phyloP scores from a whole-genome alignment of 306 rosid genomes.

The Prunus dulcis region DNA sequence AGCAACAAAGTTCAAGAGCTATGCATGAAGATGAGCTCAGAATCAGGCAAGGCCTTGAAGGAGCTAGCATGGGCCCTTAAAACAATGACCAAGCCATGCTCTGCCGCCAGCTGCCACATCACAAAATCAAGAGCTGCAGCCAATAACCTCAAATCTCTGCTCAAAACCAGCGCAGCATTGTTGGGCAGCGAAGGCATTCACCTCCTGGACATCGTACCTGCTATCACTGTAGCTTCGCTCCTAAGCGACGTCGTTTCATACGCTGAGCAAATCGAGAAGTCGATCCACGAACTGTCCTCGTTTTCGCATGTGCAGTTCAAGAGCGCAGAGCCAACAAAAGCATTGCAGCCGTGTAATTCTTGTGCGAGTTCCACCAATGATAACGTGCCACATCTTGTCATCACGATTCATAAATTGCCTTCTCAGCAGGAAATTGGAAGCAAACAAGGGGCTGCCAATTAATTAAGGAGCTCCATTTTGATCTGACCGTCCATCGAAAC shows the following conservation, averaged over 20 bases:
- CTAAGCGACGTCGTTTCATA: not conserved
- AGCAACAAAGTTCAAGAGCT: constrained; percentile 36
- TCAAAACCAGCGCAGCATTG: constrained; percentile 5
- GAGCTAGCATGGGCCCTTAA: constrained; percentile 31
- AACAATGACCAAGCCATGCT: constrained; percentile 26
- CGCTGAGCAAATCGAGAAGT: constrained; percentile 2
- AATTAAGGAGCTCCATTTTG: not conserved
- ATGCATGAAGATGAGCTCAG: constrained; percentile 36
- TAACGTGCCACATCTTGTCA: not conserved
- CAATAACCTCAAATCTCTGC: constrained; percentile 20
- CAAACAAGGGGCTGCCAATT: not conserved
- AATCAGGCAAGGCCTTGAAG: constrained; percentile 36
- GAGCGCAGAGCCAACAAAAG: not conserved
- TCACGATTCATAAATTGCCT: not conserved
- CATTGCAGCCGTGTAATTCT: not conserved
- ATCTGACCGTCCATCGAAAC: not conserved
- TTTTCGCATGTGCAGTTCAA: constrained; percentile 12
- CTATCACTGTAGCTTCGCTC: constrained; percentile 24
- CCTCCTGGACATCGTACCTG: constrained; percentile 28
- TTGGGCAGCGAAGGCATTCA: constrained; percentile 13
- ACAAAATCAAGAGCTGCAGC: constrained; percentile 23
- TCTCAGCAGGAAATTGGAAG: not conserved
- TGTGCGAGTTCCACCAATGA: not conserved
- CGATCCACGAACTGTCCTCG: constrained; percentile 11
- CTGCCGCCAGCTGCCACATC: constrained; percentile 28